Base-by-base conservation (phyloP, 805 yeast species). In the Ogataea zsoltii region DNA sequence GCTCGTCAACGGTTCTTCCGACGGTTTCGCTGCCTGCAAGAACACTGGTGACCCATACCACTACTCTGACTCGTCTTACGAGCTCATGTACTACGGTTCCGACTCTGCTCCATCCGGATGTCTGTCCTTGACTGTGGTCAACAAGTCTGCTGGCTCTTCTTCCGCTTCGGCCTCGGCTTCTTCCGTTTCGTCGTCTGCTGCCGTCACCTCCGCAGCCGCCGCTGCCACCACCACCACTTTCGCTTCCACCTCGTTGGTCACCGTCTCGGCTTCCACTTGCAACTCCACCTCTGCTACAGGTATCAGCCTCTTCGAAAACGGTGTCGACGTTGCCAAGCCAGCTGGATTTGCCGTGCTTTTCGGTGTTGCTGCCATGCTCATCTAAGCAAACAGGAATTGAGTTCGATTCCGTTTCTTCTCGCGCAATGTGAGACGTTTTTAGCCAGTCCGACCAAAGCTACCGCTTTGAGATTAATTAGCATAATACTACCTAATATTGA, bases 11-110 rank as follows among this genome's bases (percentile, higher is more conserved):
- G 66, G 67, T 36, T 50, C 67, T 18, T 38, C 63, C 25, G 41
- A 43, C 25, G 61, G 63, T 15, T 69, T 71, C 58, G 65, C 53
- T 50, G 76, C 71, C 41, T 66, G 67, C 50, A 67, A 63, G 63
- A 67, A 71, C 63, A 62, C 68, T 41, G 55, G 55, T 35, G 78
- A 74, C 55, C 74, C 76, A 13, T 72, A 72, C 66, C 35, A 45
- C 11, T 66, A 63, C 62, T 68, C 74, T 21, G 19, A 53, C 21
- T 11, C 49, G 23, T 9, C 46, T 34, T 68, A 53, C 45, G 56
- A 58, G 41, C 61, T 65, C 44, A 57, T 54, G 48, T 61, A 59
- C 51, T 62, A 56, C 48, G 33, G 18, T 13, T 37, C 41, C 15
- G 47, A 55, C 16, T 57, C 60, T 19, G 46, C 48, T 18, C 57